Evolutionary conservation across 2,329 filamentous ascomycete species (phyloP).

Genomic region (Cryphonectria nitschkei): DNA sequence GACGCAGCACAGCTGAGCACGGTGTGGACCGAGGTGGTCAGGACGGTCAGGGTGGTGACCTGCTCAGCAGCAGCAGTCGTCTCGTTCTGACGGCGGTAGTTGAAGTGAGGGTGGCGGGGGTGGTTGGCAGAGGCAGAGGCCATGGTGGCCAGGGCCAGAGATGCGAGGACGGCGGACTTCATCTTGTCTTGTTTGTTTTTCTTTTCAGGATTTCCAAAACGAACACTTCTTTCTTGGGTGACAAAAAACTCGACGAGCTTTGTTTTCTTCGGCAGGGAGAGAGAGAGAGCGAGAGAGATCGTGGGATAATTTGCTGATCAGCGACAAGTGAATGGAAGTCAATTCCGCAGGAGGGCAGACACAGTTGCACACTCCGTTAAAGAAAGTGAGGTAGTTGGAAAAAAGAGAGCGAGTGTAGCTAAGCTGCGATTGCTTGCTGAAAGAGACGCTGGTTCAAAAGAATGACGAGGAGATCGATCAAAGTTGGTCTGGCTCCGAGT

Average conservation of each 20-base stretch:
- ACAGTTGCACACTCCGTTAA: constrained; percentile 37
- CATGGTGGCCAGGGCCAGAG: constrained; percentile 49
- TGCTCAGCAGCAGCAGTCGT: constrained; percentile 21
- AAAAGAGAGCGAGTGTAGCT: constrained; percentile 27
- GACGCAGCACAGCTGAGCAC: constrained; percentile 44
- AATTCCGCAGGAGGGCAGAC: constrained; percentile 38
- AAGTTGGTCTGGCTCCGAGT: constrained; percentile 26
- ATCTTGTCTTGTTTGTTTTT: constrained; percentile 43
- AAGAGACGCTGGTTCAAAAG: constrained; percentile 29
- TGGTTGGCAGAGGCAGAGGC: constrained; percentile 47
- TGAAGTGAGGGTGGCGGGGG: constrained; percentile 41
- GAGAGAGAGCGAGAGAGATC: constrained; percentile 24
- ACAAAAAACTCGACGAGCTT: not conserved
- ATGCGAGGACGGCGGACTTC: constrained; percentile 48
- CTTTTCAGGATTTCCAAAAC: constrained; percentile 25
- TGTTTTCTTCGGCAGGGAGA: not conserved
- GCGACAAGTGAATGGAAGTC: constrained; percentile 37
- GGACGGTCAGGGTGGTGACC: constrained; percentile 46
- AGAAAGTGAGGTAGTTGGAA: constrained; percentile 36
- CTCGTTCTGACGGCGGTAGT: constrained; percentile 37
- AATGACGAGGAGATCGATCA: constrained; percentile 29
- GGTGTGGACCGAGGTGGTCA: constrained; percentile 41
- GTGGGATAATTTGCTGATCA: constrained; percentile 27
- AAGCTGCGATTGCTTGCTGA: constrained; percentile 27
- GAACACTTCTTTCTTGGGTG: constrained; percentile 19